These are phyloP conservation scores for Chlorociboria aeruginascens DNA, from an alignment of 495 filamentous ascomycete species.

Conservation along the genomic window DNA sequence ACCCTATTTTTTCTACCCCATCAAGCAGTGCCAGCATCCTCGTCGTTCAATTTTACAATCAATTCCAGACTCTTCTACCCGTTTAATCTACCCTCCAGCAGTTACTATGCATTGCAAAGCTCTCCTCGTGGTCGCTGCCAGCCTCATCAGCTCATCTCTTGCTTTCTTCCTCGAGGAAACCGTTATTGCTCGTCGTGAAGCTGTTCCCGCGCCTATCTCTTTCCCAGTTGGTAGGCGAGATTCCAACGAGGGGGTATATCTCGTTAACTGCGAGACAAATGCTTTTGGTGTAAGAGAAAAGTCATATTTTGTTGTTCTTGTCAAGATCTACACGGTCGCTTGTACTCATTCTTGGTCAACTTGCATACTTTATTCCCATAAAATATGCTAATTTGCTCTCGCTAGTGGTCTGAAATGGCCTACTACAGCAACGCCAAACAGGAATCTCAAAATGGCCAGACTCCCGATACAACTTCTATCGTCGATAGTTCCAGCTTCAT, in stretches of 20 bases:
- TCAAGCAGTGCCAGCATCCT: no score
- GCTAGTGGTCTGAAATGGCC: background rate
- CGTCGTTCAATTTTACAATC: no score
- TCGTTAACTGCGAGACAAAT: background rate
- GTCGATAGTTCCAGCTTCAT: background rate
- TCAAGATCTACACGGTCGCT: no score
- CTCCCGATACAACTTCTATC: background rate
- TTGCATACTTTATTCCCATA: no score
- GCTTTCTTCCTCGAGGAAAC: background rate
- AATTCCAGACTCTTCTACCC: no score
- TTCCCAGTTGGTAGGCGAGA: background rate
- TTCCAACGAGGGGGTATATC: background rate
- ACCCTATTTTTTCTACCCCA: no score
- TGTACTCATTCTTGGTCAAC: no score
- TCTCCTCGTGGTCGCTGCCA: no score
- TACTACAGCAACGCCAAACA: background rate
- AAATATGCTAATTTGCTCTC: no score
- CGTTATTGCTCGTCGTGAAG: background rate
- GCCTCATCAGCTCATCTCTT: background rate
- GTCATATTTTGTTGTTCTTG: no score
- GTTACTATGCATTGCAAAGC: no score
- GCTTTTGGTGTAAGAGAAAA: background rate
- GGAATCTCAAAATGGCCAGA: background rate
- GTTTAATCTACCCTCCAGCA: no score
- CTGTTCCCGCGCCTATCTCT: background rate